Percentiles rank a stretch among this genome's conserved stretches.
These are phyloP conservation scores for Sphenostylis stenocarpa DNA, from an alignment of 306 rosid genomes.

Conservation along the genomic window DNA sequence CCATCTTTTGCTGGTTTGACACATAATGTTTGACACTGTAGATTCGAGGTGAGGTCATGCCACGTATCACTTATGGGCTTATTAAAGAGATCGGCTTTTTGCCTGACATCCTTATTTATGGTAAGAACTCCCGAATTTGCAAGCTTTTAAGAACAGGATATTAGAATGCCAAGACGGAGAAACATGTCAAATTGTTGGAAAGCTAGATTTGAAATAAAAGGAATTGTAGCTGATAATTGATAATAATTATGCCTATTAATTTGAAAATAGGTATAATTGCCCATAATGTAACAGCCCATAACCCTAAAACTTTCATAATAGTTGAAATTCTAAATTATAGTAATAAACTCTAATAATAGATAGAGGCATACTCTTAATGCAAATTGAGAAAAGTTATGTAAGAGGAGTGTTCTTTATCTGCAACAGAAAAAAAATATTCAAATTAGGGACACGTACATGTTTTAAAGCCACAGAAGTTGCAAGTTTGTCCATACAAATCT, in stretches of 20 bases:
- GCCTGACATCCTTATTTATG: slow-evolving; percentile 66
- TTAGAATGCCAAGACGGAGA: slow-evolving; percentile 24
- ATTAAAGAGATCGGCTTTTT: slow-evolving; percentile 53
- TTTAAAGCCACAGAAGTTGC: slow-evolving; percentile 80
- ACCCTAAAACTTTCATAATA: not conserved
- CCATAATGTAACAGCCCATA: not conserved
- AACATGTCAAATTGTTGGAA: not conserved
- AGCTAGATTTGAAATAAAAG: not conserved
- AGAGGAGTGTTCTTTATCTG: slow-evolving; percentile 15
- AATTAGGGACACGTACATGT: slow-evolving; percentile 54
- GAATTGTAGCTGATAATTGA: not conserved
- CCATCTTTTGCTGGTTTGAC: slow-evolving; percentile 96
- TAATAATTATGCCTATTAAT: not conserved
- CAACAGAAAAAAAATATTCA: not conserved
- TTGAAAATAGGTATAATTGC: not conserved
- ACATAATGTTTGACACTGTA: slow-evolving; percentile 78
- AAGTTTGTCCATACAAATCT: slow-evolving; percentile 92
- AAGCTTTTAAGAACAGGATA: slow-evolving; percentile 53
- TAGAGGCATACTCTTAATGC: not conserved
- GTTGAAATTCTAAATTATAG: not conserved
- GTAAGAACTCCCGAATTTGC: slow-evolving; percentile 79
- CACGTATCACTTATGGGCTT: slow-evolving; percentile 57
- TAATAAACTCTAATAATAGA: not conserved
- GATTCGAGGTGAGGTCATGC: slow-evolving; percentile 70
- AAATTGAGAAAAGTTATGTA: slow-evolving; percentile 13